Base-by-base conservation (phyloP, 768 basidiomycete genomes). In the Tylopilus intermedius region DNA sequence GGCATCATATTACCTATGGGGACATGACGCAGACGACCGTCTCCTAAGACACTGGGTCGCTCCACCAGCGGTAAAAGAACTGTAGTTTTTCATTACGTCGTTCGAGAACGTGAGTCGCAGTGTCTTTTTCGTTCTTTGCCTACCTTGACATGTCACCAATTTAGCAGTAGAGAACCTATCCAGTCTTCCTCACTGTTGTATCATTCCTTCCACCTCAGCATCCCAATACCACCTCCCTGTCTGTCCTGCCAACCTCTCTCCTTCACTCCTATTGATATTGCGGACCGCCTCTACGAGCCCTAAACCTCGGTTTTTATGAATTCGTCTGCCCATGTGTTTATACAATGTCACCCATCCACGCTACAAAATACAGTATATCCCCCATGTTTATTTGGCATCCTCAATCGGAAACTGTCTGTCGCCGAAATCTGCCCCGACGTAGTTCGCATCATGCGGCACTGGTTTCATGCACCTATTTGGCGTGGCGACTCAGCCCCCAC, bases 1-100 rank as follows among this genome's bases (percentile, higher is more conserved):
- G 21, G 74, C 78, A 39, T 69, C 76, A 47, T 88, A 84, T 72
- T 88, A 88, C 67, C 66, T 86, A 10, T 77, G 77, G 64, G 86
- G 84, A 3, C 69, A 76, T 46, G 79, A 79, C 53, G 62, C 53
- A 33, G 53, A 71, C 57, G 59, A 71, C 62, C 43, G 49, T 22
- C 44, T 51, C 22, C 27, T 68, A 7, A 59, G 59, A 56, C 53
- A 58, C 8, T 65, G 60, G 60, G 58, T 68, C 7, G 49, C 59
- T 26, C 49, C 57, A 9, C 57, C 65, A 3, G 56, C 62, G 8
- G 61, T 65, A 11, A 69, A 67, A 46, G 65, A 69, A 2, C 4
- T 65, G 41, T 62, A 67, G 49, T 32, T 45, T 32, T 13, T 30
- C 22, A 18, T 33, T 22, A n/a, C 14, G 22, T 37, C 45, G 42